Conservation (phyloP, 2,329 filamentous ascomycete species). For the Dactylellina haptotyla region DNA sequence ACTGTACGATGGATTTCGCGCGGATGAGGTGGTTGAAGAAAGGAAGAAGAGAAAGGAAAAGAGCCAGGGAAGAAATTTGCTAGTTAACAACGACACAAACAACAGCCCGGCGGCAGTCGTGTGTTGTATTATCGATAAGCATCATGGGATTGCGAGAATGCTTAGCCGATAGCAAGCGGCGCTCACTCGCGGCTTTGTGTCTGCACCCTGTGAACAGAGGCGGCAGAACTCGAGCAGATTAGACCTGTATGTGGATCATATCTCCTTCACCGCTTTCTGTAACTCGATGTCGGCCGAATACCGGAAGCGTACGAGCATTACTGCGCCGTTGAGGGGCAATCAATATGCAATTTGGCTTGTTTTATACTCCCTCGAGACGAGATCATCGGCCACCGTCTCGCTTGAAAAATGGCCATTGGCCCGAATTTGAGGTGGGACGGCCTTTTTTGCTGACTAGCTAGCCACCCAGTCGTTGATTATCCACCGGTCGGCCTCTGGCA, state of each 20-base stretch:
- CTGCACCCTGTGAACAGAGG: too few species aligned
- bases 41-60: slow-evolving; percentile 21
- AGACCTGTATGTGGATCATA: too few species aligned
- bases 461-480: slow-evolving; percentile 23
- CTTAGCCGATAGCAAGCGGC: too few species aligned
- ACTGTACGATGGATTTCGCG: slow-evolving; percentile 24
- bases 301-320: slow-evolving; percentile 6
- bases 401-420: background rate
- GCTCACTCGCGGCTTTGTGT: too few species aligned
- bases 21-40: slow-evolving; percentile 50
- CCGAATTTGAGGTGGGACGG: slow-evolving; percentile 5
- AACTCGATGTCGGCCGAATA: slow-evolving; percentile 9
- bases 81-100: too few species aligned
- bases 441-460: slow-evolving; percentile 1
- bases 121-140: slow-evolving; percentile 39
- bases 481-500: background rate
- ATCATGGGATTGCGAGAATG: too few species aligned
- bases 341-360: too few species aligned
- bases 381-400: slow-evolving; percentile 12
- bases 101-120: background rate
- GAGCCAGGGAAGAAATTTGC: slow-evolving; percentile 19
- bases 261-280: too few species aligned
- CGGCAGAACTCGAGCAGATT: too few species aligned
- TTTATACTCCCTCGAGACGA: slow-evolving; percentile 25
- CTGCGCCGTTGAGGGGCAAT: background rate